These are phyloP conservation scores for Leishmania major DNA, from an alignment of 208 protist species.

Conservation along the genomic window DNA sequence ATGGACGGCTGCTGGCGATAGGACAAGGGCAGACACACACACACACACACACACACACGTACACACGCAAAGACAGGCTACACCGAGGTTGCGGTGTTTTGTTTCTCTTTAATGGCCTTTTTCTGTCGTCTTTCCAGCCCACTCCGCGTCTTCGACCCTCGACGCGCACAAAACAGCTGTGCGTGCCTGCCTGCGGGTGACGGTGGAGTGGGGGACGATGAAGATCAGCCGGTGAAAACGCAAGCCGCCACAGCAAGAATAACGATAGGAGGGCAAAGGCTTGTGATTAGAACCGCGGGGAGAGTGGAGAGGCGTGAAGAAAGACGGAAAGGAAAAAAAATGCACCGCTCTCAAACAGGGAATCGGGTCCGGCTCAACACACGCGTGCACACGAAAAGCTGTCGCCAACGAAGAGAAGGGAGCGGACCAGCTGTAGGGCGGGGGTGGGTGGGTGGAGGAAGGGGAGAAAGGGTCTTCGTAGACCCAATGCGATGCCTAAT, in stretches of 20 bases:
- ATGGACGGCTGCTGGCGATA: background rate
- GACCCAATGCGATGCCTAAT: background rate
- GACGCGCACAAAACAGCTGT: background rate
- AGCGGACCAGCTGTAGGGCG: background rate
- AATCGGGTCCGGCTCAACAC: background rate
- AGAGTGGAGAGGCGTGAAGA: background rate
- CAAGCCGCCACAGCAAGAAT: background rate
- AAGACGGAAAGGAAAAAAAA: background rate
- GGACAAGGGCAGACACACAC: background rate
- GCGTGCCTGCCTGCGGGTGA: background rate
- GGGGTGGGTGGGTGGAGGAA: no score
- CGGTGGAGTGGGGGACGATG: background rate
- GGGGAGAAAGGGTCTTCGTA: background rate
- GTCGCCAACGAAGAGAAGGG: background rate
- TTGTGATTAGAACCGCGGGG: background rate
- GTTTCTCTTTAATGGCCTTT: background rate
- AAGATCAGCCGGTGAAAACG: background rate
- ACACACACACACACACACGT: background rate
- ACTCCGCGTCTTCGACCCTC: background rate
- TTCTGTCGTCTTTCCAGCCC: background rate
- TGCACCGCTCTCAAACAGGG: background rate
- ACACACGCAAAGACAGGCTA: background rate
- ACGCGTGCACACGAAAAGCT: background rate
- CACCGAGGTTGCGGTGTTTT: background rate
- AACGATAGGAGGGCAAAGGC: background rate